Percentiles rank a stretch among this genome's conserved stretches.
Conservation (phyloP, 2,329 filamentous ascomycete genomes). For the Leptographium radiaticola region DNA sequence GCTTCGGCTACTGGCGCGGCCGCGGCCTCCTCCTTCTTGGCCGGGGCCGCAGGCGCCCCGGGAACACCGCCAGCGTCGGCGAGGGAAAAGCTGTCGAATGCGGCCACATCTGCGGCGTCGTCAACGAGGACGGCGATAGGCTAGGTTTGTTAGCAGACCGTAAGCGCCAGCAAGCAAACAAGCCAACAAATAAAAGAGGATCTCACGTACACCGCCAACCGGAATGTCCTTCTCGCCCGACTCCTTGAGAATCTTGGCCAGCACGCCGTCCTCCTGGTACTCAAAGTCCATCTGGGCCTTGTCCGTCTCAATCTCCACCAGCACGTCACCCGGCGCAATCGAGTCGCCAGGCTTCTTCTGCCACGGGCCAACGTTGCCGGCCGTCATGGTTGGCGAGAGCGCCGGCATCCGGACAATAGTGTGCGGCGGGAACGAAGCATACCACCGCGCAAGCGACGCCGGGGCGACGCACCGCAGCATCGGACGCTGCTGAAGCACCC, state of each 20-base stretch:
- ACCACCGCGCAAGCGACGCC: constrained; percentile 47
- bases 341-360: constrained; percentile 91
- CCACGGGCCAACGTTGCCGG: constrained; percentile 93
- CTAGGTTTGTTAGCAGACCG: constrained; percentile 30
- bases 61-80: constrained; percentile 67
- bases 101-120: constrained; percentile 72
- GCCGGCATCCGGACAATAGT: constrained; percentile 96
- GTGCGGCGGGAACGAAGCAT: constrained; percentile 84
- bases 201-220: constrained; percentile 73
- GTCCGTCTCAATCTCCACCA: constrained; percentile 87
- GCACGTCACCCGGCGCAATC: constrained; percentile 81
- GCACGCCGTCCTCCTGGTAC: constrained; percentile 75
- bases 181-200: neutral
- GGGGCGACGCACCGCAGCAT: constrained; percentile 37
- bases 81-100: constrained; percentile 79
- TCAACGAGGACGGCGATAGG: constrained; percentile 93
- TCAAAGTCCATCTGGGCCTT: constrained; percentile 94
- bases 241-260: constrained; percentile 86
- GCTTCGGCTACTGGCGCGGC: constrained; percentile 26
- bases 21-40: constrained; percentile 54
- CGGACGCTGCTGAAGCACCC: constrained; percentile 39
- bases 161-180: too few species aligned
- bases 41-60: constrained; percentile 32
- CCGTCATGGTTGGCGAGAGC: constrained; percentile 92
- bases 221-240: constrained; percentile 87